Evolutionary conservation across 78 protist species (phyloP).

Genomic region (Dictyostelium citrinum): DNA sequence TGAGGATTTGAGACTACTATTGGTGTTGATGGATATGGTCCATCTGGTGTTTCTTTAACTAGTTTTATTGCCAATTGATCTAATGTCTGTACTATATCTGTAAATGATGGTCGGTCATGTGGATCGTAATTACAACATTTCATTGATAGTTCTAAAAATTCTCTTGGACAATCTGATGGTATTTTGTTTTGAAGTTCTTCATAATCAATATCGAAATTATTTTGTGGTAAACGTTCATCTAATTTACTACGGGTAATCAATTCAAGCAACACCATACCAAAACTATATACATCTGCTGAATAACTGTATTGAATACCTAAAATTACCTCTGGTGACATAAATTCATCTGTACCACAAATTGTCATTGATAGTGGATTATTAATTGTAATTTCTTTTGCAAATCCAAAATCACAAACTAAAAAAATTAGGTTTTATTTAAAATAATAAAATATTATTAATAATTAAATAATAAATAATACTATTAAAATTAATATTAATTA

Average conservation of each 20-base stretch:
- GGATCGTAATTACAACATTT: slow-evolving; percentile 49
- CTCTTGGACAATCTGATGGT: slow-evolving; percentile 53
- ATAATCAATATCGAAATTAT: slow-evolving; percentile 59
- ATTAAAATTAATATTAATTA: not conserved
- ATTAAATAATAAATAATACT: not conserved
- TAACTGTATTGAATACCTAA: slow-evolving; percentile 54
- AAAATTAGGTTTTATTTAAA: too few species aligned
- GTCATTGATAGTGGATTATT: slow-evolving; percentile 25
- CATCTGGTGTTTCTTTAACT: slow-evolving; percentile 1
- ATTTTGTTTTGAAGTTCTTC: not conserved
- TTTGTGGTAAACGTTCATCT: slow-evolving; percentile 64
- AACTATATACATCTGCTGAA: slow-evolving; percentile 70
- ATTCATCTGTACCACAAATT: slow-evolving; percentile 72
- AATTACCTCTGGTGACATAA: slow-evolving; percentile 71
- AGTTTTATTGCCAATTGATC: not conserved
- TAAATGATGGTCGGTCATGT: slow-evolving; percentile 51
- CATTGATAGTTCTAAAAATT: slow-evolving; percentile 36
- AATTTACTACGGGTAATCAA: slow-evolving; percentile 25
- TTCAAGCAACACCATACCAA: slow-evolving; percentile 73
- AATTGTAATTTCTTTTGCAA: slow-evolving; percentile 19
- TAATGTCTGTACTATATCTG: not conserved
- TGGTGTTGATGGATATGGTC: slow-evolving; percentile 8
- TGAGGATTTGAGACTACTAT: not conserved
- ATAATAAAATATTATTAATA: not conserved
- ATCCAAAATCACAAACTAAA: slow-evolving; percentile 72